Conservation (phyloP, 1,284 basidiomycete genomes). For the Ustilago cynodontis region DNA sequence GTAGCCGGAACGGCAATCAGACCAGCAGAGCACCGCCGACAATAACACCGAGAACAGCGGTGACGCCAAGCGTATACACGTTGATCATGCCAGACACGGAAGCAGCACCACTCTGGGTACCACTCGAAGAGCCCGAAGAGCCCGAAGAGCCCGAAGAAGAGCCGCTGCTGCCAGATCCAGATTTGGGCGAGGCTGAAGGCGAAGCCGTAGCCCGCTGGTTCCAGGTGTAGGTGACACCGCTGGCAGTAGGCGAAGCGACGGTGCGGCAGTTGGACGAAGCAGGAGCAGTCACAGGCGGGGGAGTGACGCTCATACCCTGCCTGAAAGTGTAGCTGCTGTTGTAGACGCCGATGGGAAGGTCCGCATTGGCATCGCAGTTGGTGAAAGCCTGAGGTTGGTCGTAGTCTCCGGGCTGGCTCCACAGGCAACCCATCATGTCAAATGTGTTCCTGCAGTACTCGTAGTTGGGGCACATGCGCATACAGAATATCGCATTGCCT, state of each 20-base stretch:
- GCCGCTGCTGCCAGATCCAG: not conserved
- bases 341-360: slow-evolving; percentile 59
- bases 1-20: not conserved
- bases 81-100: slow-evolving; percentile 10
- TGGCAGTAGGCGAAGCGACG: slow-evolving; percentile 48
- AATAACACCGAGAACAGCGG: slow-evolving; percentile 19
- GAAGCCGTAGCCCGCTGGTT: slow-evolving; percentile 42
- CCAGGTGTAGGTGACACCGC: slow-evolving; percentile 65
- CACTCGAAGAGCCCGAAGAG: not conserved
- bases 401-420: slow-evolving; percentile 56
- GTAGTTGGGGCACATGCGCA: slow-evolving; percentile 58
- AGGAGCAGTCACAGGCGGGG: slow-evolving; percentile 51
- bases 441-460: slow-evolving; percentile 60
- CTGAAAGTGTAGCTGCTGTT: slow-evolving; percentile 59
- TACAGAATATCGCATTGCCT: slow-evolving; percentile 55
- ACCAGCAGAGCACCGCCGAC: slow-evolving; percentile 26
- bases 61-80: slow-evolving; percentile 19
- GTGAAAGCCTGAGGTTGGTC: slow-evolving; percentile 55
- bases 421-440: slow-evolving; percentile 63
- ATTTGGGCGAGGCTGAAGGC: slow-evolving; percentile 11
- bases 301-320: slow-evolving; percentile 58
- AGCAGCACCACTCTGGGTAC: slow-evolving; percentile 31
- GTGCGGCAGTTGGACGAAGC: slow-evolving; percentile 56
- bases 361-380: slow-evolving; percentile 60
- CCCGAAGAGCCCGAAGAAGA: not conserved